Base-by-base conservation (phyloP, 2,329 filamentous ascomycete genomes). In the Exophiala spinifera region DNA sequence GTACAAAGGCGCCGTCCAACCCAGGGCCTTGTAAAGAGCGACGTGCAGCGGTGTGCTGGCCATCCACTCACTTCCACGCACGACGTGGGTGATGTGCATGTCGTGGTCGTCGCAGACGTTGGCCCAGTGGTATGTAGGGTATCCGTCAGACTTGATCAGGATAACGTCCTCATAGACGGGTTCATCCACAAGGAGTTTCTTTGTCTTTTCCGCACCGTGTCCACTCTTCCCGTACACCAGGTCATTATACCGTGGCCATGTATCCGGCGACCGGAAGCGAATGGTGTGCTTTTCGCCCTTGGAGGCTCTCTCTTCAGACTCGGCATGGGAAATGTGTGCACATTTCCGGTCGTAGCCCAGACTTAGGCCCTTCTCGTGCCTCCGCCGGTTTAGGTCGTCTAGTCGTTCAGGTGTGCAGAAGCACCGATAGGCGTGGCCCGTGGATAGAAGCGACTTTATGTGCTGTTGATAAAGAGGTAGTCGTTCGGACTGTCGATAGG, bases 61-160 rank as follows among this genome's bases (percentile, higher is more conserved):
- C 74, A 99, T 87, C 94, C 94, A 99, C 80, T 99, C 94, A 21
- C 87, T 86, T 49, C 92, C 94, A 39, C 94, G 85, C 55, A 99
- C 88, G 13, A 99, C 94, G 70, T 97, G 92, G 0, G 91, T 96
- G 62, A 99, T 95, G 56, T 89, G 76, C 94, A 99, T 99, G 56
- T 87, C 77, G 69, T 96, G 89, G 66, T 99, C 94, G 67, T 99
- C 94, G 3, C 99, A 86, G 7, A 99, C 92, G 66, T 97, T 99
- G 3, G 94, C 94, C 57, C 99, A 86, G 70, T 99, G 94, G 67
- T 99, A 99, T 0, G 95, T 99, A 0, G 94, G 94, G 61, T 88
- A 88, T 0, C 91, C 91, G 68, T 99, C 94, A 0, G 85, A 86
- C 71, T 99, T 99, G 56, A 96, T 76, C 37, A 99, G 77, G 57